Evolutionary conservation across 2,329 filamentous ascomycete species (phyloP).

Genomic region (Dactylellina sp.): DNA sequence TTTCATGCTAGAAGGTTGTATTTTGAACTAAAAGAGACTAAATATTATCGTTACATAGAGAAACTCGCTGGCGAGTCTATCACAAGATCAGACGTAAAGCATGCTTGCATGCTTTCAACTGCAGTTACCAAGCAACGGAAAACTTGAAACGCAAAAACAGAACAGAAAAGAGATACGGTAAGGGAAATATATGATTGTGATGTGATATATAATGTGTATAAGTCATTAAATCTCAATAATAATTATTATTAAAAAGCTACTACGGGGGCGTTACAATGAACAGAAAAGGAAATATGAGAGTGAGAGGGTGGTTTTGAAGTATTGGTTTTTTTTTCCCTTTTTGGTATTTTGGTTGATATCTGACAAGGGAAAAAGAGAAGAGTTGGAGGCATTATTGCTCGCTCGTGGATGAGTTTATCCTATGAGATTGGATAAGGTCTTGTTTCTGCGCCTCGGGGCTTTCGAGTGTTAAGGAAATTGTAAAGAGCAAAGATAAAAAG

Average conservation of each 20-base stretch:
- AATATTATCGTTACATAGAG: constrained; percentile 39
- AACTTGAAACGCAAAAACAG: too few species aligned
- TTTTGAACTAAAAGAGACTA: not conserved
- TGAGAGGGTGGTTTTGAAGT: constrained; percentile 1
- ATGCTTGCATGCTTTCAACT: too few species aligned
- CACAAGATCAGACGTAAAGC: not conserved
- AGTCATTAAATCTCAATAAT: constrained; percentile 36
- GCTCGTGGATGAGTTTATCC: constrained; percentile 2
- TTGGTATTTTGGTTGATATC: not conserved
- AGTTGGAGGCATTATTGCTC: not conserved
- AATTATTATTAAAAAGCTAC: constrained; percentile 55
- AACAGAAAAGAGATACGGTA: constrained; percentile 4
- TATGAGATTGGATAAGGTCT: constrained; percentile 4
- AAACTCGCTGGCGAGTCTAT: constrained; percentile 47
- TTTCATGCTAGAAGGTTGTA: too few species aligned
- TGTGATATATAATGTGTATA: not conserved
- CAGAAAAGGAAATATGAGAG: constrained; percentile 17
- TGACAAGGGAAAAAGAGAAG: not conserved
- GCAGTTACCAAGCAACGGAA: too few species aligned
- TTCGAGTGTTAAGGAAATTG: constrained; percentile 10
- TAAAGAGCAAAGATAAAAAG: constrained; percentile 15
- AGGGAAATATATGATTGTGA: constrained; percentile 1
- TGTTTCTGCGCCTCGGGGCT: constrained; percentile 27
- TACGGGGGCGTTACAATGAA: constrained; percentile 57
- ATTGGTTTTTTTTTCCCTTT: constrained; percentile 21